Conservation (phyloP, 768 basidiomycete species). For the Ramaria rubella region DNA sequence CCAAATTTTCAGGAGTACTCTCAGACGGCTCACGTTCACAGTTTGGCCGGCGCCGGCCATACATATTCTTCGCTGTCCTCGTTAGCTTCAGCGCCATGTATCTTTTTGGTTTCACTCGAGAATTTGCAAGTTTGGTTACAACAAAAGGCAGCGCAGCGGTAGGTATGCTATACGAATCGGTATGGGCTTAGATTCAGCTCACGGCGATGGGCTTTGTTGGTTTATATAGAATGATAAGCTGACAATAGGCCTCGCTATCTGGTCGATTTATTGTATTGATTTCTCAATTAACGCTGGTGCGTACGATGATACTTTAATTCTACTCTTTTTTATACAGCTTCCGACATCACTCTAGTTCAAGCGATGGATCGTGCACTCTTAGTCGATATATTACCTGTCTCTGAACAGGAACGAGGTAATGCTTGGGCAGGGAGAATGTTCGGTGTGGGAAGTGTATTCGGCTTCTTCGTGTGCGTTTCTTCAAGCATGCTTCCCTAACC, state of each 20-base stretch:
- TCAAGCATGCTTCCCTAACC: not conserved
- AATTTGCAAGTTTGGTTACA: conserved; percentile 49
- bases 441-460: conserved; percentile 76
- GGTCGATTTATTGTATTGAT: conserved; percentile 62
- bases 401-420: conserved; percentile 76
- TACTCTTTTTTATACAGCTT: not conserved
- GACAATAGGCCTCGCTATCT: conserved; percentile 72
- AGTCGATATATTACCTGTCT: conserved; percentile 74
- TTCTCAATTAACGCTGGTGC: conserved; percentile 50
- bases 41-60: conserved; percentile 81
- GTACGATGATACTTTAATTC: conserved; percentile 4
- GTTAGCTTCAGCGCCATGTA: conserved; percentile 69
- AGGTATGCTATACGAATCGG: conserved; percentile 10
- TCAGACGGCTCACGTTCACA: conserved; percentile 80
- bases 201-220: not conserved
- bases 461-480: conserved; percentile 74
- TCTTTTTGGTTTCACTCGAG: conserved; percentile 75
- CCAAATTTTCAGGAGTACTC: conserved; percentile 43
- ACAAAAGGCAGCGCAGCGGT: conserved; percentile 29
- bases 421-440: conserved; percentile 96
- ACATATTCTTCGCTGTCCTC: conserved; percentile 66
- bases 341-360: conserved; percentile 47
- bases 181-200: not conserved
- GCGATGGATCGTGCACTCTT: conserved; percentile 87
- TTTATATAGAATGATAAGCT: conserved; percentile 48